Evolutionary conservation across 1,139 yeast genomes (phyloP).

Genomic region (Magnusiomyces paraingens): DNA sequence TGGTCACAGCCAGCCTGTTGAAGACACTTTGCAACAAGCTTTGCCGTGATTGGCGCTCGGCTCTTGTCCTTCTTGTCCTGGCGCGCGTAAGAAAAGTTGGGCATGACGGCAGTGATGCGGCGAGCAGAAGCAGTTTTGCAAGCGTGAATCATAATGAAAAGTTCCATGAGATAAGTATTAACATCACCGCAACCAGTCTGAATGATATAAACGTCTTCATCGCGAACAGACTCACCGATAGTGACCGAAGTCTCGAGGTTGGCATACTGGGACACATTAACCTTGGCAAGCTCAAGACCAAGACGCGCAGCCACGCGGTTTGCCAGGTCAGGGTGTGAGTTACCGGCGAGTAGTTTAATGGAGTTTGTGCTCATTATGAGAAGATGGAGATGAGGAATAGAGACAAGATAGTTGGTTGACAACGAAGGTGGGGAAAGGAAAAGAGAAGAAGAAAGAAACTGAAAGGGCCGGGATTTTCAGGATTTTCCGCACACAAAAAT

Average conservation of each 20-base stretch:
- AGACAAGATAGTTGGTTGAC: background rate
- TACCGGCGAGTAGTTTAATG: constrained; percentile 81
- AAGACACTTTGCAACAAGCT: constrained; percentile 87
- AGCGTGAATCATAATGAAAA: constrained; percentile 86
- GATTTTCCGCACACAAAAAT: background rate
- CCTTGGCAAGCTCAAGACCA: constrained; percentile 36
- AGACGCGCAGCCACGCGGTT: constrained; percentile 65
- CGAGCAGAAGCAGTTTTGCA: constrained; percentile 94
- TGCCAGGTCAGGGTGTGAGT: constrained; percentile 82
- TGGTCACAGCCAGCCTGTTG: constrained; percentile 96
- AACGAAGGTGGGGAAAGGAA: background rate
- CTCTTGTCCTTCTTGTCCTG: constrained; percentile 96
- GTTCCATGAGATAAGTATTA: constrained; percentile 80
- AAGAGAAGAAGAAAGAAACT: constrained; percentile 1
- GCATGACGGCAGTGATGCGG: constrained; percentile 89
- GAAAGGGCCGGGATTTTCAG: constrained; percentile 5
- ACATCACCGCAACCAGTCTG: constrained; percentile 89
- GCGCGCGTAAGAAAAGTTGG: constrained; percentile 96
- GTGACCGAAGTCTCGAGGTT: constrained; percentile 82
- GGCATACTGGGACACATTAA: constrained; percentile 42
- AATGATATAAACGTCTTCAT: constrained; percentile 81
- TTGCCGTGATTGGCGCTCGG: constrained; percentile 95
- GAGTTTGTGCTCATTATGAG: constrained; percentile 48
- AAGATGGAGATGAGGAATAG: constrained; percentile 34
- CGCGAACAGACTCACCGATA: constrained; percentile 92